These are phyloP conservation scores for Turnera subulata DNA, from an alignment of 345 rosid genomes.

Conservation along the genomic window DNA sequence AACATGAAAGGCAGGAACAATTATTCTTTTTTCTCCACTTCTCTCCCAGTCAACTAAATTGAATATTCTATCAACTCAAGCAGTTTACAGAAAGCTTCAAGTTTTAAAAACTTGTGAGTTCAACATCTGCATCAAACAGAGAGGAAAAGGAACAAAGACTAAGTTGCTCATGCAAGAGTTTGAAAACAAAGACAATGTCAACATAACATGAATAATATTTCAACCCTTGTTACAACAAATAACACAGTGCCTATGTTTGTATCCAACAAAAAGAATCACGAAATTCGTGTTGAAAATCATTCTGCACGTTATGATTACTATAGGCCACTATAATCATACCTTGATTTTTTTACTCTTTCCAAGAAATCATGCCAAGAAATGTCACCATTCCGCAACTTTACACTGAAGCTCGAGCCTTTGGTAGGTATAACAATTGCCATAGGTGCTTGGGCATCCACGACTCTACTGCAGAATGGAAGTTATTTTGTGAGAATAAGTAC, in stretches of 20 bases:
- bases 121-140: too few relatives aligned
- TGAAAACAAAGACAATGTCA: too few relatives aligned
- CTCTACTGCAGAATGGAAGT: conserved; percentile 67
- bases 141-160: neutral
- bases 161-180: neutral
- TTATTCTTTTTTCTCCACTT: neutral
- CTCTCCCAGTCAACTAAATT: neutral
- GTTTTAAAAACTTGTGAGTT: neutral
- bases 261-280: too few relatives aligned
- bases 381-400: conserved; percentile 69
- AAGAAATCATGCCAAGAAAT: conserved; percentile 75
- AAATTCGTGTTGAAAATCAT: too few relatives aligned
- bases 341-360: conserved; percentile 45
- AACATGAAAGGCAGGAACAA: neutral
- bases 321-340: conserved; percentile 29
- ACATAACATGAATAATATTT: too few relatives aligned
- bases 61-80: neutral
- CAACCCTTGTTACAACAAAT: too few relatives aligned
- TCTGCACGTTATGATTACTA: neutral
- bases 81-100: neutral
- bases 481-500: conserved; percentile 27
- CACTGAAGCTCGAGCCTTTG: conserved; percentile 40
- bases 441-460: conserved; percentile 84
- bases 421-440: conserved; percentile 70
- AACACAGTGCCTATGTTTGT: too few relatives aligned